phyloP scores from a whole-genome alignment of 495 filamentous ascomycete genomes.

The Sporormia fimetaria region DNA sequence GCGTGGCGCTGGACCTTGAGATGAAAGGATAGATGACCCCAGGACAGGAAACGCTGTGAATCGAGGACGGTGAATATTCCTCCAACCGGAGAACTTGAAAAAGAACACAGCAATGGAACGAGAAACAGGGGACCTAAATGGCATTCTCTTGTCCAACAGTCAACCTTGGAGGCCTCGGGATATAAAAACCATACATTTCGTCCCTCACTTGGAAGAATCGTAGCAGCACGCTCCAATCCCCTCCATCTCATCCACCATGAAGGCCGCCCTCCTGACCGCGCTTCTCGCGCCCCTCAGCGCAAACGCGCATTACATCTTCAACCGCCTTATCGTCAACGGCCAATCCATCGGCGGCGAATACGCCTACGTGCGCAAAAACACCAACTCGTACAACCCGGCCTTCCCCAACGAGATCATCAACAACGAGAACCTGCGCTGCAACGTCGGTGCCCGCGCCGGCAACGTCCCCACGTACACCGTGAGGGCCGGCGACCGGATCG shows the following conservation, averaged over 20 bases:
- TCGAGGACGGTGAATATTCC: too few relatives aligned
- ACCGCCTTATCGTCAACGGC: slow-evolving; percentile 25
- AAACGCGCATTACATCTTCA: slow-evolving; percentile 25
- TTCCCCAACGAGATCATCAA: slow-evolving; percentile 18
- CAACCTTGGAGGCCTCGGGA: neutral
- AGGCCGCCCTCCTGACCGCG: slow-evolving; percentile 2
- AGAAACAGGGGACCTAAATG: too few relatives aligned
- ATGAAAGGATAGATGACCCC: too few relatives aligned
- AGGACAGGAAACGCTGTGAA: too few relatives aligned
- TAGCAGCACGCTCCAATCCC: slow-evolving; percentile 2
- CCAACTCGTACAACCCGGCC: slow-evolving; percentile 20
- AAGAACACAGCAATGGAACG: too few relatives aligned
- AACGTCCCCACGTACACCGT: slow-evolving; percentile 16
- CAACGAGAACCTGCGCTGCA: slow-evolving; percentile 23
- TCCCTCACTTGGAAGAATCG: neutral
- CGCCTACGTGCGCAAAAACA: slow-evolving; percentile 24
- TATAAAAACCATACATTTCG: neutral
- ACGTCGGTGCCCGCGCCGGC: slow-evolving; percentile 22
- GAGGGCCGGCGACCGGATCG: slow-evolving; percentile 23
- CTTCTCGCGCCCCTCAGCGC: slow-evolving; percentile 7
- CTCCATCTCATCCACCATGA: slow-evolving; percentile 1
- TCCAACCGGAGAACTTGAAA: too few relatives aligned
- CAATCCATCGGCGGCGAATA: slow-evolving; percentile 22
- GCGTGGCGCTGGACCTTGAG: too few relatives aligned
- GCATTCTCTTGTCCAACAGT: neutral